These are phyloP conservation scores for Hylodesmum podocarpum DNA, from an alignment of 306 rosid species.

Conservation along the genomic window DNA sequence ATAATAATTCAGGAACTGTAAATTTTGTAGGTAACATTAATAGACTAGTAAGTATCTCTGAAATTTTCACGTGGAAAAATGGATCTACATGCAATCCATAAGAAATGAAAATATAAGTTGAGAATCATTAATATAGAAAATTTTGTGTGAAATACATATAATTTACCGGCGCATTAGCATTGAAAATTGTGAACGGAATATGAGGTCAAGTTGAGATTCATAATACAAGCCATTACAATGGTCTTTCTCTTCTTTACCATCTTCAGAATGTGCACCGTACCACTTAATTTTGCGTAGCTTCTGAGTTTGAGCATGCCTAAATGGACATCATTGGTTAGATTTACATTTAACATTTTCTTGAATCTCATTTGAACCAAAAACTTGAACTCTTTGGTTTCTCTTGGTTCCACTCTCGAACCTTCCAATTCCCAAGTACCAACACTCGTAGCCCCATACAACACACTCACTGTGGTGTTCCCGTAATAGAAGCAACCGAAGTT, in stretches of 20 bases:
- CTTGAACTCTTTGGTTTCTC: conserved; percentile 26
- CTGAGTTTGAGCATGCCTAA: conserved; percentile 44
- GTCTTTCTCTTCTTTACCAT: conserved; percentile 38
- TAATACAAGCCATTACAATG: conserved; percentile 41
- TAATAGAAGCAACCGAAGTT: conserved; percentile 49
- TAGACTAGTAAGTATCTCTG: not conserved
- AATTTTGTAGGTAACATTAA: not conserved
- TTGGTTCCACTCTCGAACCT: conserved; percentile 20
- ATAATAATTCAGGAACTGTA: too few relatives aligned
- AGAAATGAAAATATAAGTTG: not conserved
- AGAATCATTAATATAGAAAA: too few relatives aligned
- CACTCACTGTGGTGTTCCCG: conserved; percentile 17
- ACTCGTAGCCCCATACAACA: conserved; percentile 28
- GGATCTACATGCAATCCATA: not conserved
- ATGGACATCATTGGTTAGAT: conserved; percentile 16
- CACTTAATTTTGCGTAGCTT: conserved; percentile 43
- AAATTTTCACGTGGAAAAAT: not conserved
- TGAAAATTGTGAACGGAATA: conserved; percentile 28
- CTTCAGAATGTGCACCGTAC: conserved; percentile 40
- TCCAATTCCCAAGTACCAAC: conserved; percentile 31
- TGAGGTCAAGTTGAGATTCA: conserved; percentile 42
- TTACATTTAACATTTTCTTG: not conserved
- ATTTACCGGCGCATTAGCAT: conserved; percentile 43
- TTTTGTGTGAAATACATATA: too few relatives aligned
- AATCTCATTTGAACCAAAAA: conserved; percentile 34